Evolutionary conservation across 768 basidiomycete genomes (phyloP).

Genomic region (Boletus sp.): DNA sequence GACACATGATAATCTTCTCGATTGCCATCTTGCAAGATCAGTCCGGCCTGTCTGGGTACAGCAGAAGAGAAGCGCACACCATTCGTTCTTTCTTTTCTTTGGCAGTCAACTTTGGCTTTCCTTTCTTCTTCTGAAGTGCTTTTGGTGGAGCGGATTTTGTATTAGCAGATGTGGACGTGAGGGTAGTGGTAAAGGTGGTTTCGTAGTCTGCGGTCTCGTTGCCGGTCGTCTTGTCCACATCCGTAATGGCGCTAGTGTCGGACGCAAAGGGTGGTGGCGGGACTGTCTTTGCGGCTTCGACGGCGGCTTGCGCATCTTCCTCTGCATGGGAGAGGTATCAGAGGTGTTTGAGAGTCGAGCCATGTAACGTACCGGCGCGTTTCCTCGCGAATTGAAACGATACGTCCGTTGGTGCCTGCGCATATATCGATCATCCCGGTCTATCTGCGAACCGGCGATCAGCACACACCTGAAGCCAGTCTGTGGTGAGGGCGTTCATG

Average conservation of each 20-base stretch:
- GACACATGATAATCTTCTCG: conserved; percentile 67
- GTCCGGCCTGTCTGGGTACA: no score
- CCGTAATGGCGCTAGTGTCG: conserved; percentile 15
- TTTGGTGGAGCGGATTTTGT: conserved; percentile 41
- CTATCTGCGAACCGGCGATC: not conserved
- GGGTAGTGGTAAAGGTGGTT: conserved; percentile 34
- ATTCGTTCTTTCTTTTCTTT: conserved; percentile 84
- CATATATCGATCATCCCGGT: not conserved
- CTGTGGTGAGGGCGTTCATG: conserved; percentile 92
- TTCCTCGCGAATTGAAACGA: conserved; percentile 58
- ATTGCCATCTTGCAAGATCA: conserved; percentile 45
- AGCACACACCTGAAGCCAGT: conserved; percentile 75
- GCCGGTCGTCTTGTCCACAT: conserved; percentile 30
- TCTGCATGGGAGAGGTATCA: conserved; percentile 39
- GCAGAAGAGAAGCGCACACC: conserved; percentile 39
- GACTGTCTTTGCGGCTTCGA: conserved; percentile 49
- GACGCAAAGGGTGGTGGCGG: conserved; percentile 26
- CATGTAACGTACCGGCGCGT: conserved; percentile 50
- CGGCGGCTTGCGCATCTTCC: conserved; percentile 49
- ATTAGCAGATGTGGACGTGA: conserved; percentile 33
- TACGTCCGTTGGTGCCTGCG: conserved; percentile 55
- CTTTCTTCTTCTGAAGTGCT: conserved; percentile 44
- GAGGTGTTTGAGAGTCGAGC: not conserved
- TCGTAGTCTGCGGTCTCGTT: conserved; percentile 29
- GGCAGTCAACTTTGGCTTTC: conserved; percentile 64